Conservation (phyloP, 306 rosid species). For the Trichosanthes truncata region DNA sequence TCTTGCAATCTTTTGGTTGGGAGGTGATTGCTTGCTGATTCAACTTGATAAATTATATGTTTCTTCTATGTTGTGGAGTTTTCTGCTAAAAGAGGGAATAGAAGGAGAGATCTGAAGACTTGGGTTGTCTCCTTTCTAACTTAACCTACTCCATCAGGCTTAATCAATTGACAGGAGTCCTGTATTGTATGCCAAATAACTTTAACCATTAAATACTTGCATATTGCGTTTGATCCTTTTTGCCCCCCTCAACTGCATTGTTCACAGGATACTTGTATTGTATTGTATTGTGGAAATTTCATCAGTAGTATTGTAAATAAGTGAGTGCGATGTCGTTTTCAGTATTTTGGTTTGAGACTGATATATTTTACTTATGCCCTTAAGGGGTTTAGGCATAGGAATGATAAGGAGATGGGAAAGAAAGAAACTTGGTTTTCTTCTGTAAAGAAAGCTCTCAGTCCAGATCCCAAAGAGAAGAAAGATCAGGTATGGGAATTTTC, state of each 20-base stretch:
- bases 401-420: slow-evolving; percentile 83
- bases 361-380: neutral
- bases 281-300: neutral
- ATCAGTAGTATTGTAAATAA: neutral
- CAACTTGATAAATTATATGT: neutral
- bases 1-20: neutral
- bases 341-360: neutral
- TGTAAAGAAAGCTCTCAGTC: slow-evolving; percentile 95
- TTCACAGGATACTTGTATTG: neutral
- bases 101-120: neutral
- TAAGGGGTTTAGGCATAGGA: slow-evolving; percentile 41
- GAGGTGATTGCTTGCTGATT: neutral
- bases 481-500: slow-evolving; percentile 34
- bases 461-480: slow-evolving; percentile 69
- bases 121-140: neutral
- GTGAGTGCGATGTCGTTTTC: neutral
- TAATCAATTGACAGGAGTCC: neutral
- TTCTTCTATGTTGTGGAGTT: neutral
- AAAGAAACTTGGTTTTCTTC: slow-evolving; percentile 92
- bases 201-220: neutral
- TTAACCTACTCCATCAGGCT: slow-evolving; percentile 3
- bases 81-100: neutral
- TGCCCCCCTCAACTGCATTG: neutral
- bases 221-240: neutral
- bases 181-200: neutral